A percentile compares a stretch with the other conserved stretches of the same genome.
phyloP scores from a whole-genome alignment of 2,329 filamentous ascomycete species.

The Talaromyces marneffei region DNA sequence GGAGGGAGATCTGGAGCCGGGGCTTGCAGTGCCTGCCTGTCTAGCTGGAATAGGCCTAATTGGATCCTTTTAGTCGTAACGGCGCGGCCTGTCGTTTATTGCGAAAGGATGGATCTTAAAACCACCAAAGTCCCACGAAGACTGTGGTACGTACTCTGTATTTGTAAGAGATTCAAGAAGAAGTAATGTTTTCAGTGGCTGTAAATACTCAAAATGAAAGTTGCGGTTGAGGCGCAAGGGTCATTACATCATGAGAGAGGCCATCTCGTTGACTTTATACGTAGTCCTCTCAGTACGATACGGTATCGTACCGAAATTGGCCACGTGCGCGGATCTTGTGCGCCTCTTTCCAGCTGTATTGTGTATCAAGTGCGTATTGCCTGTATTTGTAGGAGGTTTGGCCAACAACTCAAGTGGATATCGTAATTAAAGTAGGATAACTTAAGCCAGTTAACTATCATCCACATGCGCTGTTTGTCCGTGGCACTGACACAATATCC shows the following conservation, averaged over 20 bases:
- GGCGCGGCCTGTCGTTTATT: constrained; percentile 5
- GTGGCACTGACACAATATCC: not conserved
- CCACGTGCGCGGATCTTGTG: constrained; percentile 6
- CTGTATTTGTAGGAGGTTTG: not conserved
- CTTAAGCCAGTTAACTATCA: too few species aligned
- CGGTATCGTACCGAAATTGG: not conserved
- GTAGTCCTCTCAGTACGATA: not conserved
- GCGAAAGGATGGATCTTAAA: not conserved
- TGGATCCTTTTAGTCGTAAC: not conserved
- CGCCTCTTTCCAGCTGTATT: not conserved
- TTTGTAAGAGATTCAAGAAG: not conserved
- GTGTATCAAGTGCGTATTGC: not conserved
- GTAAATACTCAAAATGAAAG: not conserved
- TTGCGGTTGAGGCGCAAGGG: not conserved
- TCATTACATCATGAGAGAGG: not conserved
- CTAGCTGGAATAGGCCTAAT: constrained; percentile 7
- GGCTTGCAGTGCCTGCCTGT: not conserved
- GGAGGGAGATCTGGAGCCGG: not conserved
- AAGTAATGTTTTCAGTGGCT: not conserved
- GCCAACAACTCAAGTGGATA: not conserved
- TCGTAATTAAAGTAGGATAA: too few species aligned
- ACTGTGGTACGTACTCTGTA: not conserved
- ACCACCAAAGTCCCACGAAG: not conserved
- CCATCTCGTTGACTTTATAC: not conserved
- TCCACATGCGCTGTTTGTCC: not conserved